A percentile compares a stretch with the other conserved stretches of the same genome.
Conservation (phyloP, 495 filamentous ascomycete species). For the Penicillium malachiteum region DNA sequence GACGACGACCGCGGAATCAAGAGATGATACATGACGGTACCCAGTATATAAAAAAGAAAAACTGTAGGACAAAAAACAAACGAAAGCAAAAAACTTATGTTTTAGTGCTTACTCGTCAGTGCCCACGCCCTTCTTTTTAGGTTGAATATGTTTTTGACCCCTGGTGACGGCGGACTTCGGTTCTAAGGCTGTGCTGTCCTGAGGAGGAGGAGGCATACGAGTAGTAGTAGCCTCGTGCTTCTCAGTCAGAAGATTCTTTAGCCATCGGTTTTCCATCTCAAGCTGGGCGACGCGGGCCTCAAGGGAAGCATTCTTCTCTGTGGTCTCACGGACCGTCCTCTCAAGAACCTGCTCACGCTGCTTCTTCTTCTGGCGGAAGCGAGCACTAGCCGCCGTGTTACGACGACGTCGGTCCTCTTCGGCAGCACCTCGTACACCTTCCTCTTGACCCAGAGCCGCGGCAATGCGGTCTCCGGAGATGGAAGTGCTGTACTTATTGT, state of each 20-base stretch:
- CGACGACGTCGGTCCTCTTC: conserved; percentile 97
- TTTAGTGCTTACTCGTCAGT: conserved; percentile 36
- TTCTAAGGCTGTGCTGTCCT: conserved; percentile 27
- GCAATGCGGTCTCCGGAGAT: conserved; percentile 46
- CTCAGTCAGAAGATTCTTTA: conserved; percentile 90
- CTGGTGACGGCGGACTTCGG: conserved; percentile 22
- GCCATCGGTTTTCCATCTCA: conserved; percentile 95
- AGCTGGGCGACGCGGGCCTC: conserved; percentile 82
- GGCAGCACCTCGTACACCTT: conserved; percentile 68
- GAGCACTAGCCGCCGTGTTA: conserved; percentile 91
- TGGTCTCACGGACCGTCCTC: conserved; percentile 84
- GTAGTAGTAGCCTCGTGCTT: conserved; percentile 61
- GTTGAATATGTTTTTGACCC: conserved; percentile 48
- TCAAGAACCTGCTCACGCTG: conserved; percentile 94
- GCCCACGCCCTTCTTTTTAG: conserved; percentile 50
- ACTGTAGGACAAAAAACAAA: conserved; percentile 13
- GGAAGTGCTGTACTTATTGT: conserved; percentile 48
- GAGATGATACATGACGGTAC: conserved; percentile 20
- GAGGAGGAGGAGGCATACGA: conserved; percentile 31
- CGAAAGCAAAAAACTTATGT: conserved; percentile 19
- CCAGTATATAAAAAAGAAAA: conserved; percentile 5
- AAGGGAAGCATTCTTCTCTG: conserved; percentile 74
- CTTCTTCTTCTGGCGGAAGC: conserved; percentile 99
- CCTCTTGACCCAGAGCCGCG: conserved; percentile 40
- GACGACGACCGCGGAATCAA: conserved; percentile 1